These are phyloP conservation scores for Aspergillus sp. DNA, from an alignment of 2,329 filamentous ascomycete genomes.

Conservation along the genomic window DNA sequence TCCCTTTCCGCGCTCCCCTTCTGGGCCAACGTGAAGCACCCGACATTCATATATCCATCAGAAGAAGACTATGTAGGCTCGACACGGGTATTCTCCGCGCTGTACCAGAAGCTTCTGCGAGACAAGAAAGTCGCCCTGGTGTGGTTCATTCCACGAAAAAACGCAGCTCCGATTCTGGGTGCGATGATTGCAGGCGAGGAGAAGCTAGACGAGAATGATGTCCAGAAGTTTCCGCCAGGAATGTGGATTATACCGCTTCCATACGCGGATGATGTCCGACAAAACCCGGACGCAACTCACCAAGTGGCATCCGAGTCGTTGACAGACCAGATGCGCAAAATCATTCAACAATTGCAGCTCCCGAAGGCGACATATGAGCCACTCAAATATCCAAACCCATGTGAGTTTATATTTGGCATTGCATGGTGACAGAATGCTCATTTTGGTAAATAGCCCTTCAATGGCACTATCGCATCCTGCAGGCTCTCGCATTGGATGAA, in stretches of 20 bases:
- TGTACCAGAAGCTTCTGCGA: constrained; percentile 77
- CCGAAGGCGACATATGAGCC: constrained; percentile 81
- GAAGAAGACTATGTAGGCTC: constrained; percentile 87
- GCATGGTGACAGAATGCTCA: neutral
- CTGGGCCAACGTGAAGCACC: constrained; percentile 80
- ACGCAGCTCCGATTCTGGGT: constrained; percentile 69
- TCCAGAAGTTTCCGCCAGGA: constrained; percentile 68
- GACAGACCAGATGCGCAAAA: constrained; percentile 70
- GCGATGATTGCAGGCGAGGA: constrained; percentile 72
- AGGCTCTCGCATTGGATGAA: constrained; percentile 84
- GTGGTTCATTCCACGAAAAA: constrained; percentile 79
- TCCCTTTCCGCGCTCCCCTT: constrained; percentile 62
- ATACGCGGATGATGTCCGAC: constrained; percentile 78
- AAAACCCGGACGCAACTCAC: constrained; percentile 56
- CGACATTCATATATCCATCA: constrained; percentile 87
- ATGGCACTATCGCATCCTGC: constrained; percentile 94
- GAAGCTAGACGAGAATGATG: constrained; percentile 55
- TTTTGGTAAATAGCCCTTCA: constrained; percentile 53
- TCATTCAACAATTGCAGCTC: constrained; percentile 79
- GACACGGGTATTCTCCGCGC: constrained; percentile 80
- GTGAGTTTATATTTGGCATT: constrained; percentile 18
- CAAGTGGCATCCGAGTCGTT: constrained; percentile 59
- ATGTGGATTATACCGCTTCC: constrained; percentile 85
- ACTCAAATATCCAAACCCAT: constrained; percentile 77
- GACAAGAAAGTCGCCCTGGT: constrained; percentile 75